Conservation (phyloP, 768 basidiomycete species). For the Leccinum longicurvipes region DNA sequence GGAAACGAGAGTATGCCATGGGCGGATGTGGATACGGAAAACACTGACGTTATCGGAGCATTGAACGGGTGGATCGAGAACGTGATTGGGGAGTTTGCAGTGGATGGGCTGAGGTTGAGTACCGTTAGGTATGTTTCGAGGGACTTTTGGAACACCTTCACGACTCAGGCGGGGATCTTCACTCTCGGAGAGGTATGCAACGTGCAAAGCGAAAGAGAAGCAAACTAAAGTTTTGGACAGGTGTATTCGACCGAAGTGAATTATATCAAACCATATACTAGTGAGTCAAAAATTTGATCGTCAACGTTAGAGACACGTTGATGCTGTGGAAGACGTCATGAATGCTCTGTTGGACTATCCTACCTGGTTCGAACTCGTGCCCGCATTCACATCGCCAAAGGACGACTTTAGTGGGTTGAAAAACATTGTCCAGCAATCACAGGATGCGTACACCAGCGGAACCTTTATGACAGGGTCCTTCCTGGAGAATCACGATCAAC, state of each 20-base stretch:
- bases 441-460: slow-evolving; percentile 39
- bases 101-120: slow-evolving; percentile 58
- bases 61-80: slow-evolving; percentile 47
- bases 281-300: slow-evolving; percentile 25
- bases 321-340: slow-evolving; percentile 35
- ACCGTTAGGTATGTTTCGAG: slow-evolving; percentile 55
- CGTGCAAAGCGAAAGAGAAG: slow-evolving; percentile 28
- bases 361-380: slow-evolving; percentile 41
- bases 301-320: neutral
- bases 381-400: slow-evolving; percentile 36
- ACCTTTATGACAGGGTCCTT: slow-evolving; percentile 43
- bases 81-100: slow-evolving; percentile 44
- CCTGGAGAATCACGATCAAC: slow-evolving; percentile 55
- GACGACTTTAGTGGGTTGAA: slow-evolving; percentile 35
- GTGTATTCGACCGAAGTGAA: slow-evolving; percentile 41
- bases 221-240: slow-evolving; percentile 13
- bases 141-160: slow-evolving; percentile 54
- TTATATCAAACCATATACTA: slow-evolving; percentile 40
- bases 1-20: slow-evolving; percentile 53
- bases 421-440: slow-evolving; percentile 27
- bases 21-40: slow-evolving; percentile 56
- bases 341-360: slow-evolving; percentile 50
- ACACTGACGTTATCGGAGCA: slow-evolving; percentile 38
- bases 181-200: slow-evolving; percentile 47
- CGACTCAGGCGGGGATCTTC: slow-evolving; percentile 45